Percentiles rank a stretch among this genome's conserved stretches.
These are phyloP conservation scores for Vigna hirtella DNA, from an alignment of 306 rosid species.

Conservation along the genomic window DNA sequence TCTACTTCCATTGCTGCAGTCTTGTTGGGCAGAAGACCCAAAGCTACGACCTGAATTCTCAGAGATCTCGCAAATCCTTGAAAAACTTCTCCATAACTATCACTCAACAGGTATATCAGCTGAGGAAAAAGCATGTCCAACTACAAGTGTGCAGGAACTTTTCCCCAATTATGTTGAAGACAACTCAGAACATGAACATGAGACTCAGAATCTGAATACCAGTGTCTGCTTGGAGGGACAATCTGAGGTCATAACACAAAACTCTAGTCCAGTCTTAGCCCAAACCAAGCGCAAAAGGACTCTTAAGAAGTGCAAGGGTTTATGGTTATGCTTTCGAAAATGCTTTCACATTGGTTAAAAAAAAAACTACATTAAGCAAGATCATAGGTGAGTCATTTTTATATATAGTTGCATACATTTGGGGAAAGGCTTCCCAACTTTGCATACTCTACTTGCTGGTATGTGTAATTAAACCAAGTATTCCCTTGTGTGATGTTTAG, in stretches of 20 bases:
- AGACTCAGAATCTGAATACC: neutral
- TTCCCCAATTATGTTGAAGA: neutral
- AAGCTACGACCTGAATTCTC: slow-evolving; percentile 59
- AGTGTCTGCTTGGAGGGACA: neutral
- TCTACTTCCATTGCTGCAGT: slow-evolving; percentile 55
- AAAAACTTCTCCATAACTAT: slow-evolving; percentile 27
- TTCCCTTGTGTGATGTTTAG: neutral
- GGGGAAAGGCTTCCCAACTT: neutral
- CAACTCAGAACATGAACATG: neutral
- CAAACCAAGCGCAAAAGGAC: neutral
- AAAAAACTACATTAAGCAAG: neutral
- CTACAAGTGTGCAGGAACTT: neutral
- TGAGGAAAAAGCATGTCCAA: slow-evolving; percentile 1
- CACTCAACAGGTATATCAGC: slow-evolving; percentile 16
- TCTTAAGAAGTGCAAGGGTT: neutral
- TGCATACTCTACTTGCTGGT: neutral
- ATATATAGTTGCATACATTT: neutral
- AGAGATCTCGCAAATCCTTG: slow-evolving; percentile 49
- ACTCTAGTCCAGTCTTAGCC: neutral
- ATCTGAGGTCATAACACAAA: neutral
- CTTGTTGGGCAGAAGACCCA: slow-evolving; percentile 74
- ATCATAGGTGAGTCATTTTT: neutral
- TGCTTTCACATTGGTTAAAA: neutral
- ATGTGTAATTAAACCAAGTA: neutral
- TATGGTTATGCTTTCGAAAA: neutral